Evolutionary conservation across 1,284 basidiomycete species (phyloP), one percentile per base, ranked within the genome.

Genomic region (Chalciporus sp.): DNA sequence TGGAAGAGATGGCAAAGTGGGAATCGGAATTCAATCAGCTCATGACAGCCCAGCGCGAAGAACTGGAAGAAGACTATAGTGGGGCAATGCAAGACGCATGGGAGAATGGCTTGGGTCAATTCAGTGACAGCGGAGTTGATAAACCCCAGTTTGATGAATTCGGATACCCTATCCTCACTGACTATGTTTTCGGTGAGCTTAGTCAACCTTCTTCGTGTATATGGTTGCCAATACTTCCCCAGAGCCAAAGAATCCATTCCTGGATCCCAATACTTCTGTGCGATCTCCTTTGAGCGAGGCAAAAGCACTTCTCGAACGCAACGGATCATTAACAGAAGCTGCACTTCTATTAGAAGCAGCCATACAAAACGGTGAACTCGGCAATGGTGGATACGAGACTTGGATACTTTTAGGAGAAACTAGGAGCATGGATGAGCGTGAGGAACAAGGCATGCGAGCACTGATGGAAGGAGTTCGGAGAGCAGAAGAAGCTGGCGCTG

Each of bases 371-470:
- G 86, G 85, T 7, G 86, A 92, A 51, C 75, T 89, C 8, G 90
- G 89, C 40, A 83, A 88, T 63, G 88, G 85, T 8, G 89, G 89
- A 10, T 94, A 89, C 52, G 94, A 96, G 68, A 85, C 94, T 0
- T 99, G 97, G 97, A 86, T 95, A 29, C 76, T 96, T 23, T 78
- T 99, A 0, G 97, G 97, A 9, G 92, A 97, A 72, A 92, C 91
- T 0, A 85, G 95, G 61, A 95, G 93, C 45, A 98, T 98, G 90
- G 95, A 99, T 67, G 97, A 99, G 80, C 81, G 89, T 53, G 86
- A 96, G 73, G 83, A 91, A 57, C 78, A 85, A 50, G 85, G 87
- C 33, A 85, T 95, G 80, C 82, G 85, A 55, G 93, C 88, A 5
- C 79, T 92, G 40, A 74, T 76, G 39, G 82, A 90, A 66, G 89